A percentile compares a stretch with the other conserved stretches of the same genome.
These are phyloP conservation scores for Nannochloropsis salina DNA, from an alignment of 108 stramenopile species.

Conservation along the genomic window DNA sequence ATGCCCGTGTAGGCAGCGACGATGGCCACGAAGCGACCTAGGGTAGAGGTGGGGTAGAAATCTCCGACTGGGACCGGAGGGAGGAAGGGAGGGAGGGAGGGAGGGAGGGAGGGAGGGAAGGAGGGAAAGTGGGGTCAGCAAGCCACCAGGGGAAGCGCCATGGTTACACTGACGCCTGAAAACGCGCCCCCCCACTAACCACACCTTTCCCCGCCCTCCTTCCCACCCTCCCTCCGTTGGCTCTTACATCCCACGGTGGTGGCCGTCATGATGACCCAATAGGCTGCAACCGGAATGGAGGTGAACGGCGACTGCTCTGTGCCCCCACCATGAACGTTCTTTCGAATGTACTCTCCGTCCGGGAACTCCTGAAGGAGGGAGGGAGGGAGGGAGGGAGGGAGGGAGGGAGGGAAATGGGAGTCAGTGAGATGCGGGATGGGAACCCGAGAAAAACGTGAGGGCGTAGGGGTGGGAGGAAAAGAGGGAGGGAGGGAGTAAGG, in stretches of 20 bases:
- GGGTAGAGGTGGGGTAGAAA: conserved; percentile 24
- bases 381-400: too few relatives aligned
- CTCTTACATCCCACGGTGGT: conserved; percentile 33
- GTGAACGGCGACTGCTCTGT: conserved; percentile 25
- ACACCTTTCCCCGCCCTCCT: too few relatives aligned
- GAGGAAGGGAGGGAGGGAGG: too few relatives aligned
- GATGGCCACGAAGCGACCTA: conserved; percentile 26
- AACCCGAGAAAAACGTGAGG: neutral
- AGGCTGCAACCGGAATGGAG: conserved; percentile 18
- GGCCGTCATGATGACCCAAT: conserved; percentile 29
- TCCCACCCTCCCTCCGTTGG: too few relatives aligned
- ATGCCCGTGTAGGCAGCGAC: conserved; percentile 16
- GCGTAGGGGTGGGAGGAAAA: neutral
- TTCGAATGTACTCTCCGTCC: conserved; percentile 9
- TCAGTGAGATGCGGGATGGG: too few relatives aligned
- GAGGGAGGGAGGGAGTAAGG: neutral
- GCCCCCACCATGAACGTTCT: neutral
- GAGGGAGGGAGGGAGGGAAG: too few relatives aligned
- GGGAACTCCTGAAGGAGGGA: neutral
- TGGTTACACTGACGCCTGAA: too few relatives aligned
- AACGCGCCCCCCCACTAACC: too few relatives aligned
- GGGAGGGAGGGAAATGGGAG: too few relatives aligned
- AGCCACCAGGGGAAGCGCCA: too few relatives aligned
- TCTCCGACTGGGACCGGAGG: conserved; percentile 12
- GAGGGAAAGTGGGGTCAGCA: too few relatives aligned